Evolutionary conservation across 202 grass and related monocot species (phyloP).

Genomic region (Setaria italica): DNA sequence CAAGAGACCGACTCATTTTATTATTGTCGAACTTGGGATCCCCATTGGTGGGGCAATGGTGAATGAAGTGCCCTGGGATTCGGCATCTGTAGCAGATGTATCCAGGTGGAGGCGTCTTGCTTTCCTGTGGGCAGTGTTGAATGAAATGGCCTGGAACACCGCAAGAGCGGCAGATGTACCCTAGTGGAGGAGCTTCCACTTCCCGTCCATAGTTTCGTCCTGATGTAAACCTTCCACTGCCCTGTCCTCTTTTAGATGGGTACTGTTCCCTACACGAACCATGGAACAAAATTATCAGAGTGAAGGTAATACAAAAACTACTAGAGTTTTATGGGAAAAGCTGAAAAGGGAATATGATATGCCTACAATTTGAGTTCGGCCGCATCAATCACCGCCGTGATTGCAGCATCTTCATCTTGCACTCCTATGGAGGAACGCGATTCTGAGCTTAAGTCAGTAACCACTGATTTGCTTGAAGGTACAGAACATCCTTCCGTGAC

Average conservation of each 20-base stretch:
- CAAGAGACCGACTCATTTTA: constrained; percentile 41
- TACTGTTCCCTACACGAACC: constrained; percentile 45
- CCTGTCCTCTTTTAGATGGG: constrained; percentile 39
- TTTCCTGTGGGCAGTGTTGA: constrained; percentile 52
- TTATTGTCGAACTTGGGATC: constrained; percentile 51
- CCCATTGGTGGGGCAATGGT: constrained; percentile 58
- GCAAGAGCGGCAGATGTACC: constrained; percentile 56
- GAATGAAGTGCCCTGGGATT: constrained; percentile 64
- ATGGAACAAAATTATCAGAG: constrained; percentile 20
- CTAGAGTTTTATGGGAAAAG: background rate
- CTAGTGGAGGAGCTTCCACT: constrained; percentile 59
- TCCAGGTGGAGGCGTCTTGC: constrained; percentile 65
- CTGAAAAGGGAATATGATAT: background rate
- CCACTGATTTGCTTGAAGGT: constrained; percentile 47
- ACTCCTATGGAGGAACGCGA: constrained; percentile 52
- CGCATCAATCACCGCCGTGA: constrained; percentile 63
- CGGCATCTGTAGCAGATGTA: constrained; percentile 59
- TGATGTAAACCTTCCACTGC: constrained; percentile 26
- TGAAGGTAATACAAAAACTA: constrained; percentile 9
- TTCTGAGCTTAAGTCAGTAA: constrained; percentile 55
- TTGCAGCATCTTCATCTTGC: constrained; percentile 67
- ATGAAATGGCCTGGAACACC: constrained; percentile 64
- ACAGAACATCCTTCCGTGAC: constrained; percentile 53
- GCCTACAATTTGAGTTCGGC: constrained; percentile 59
- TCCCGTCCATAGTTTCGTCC: constrained; percentile 46